These are phyloP conservation scores for Sporothrix pseudoabietina DNA, from an alignment of 2,329 filamentous ascomycete genomes.

Conservation along the genomic window DNA sequence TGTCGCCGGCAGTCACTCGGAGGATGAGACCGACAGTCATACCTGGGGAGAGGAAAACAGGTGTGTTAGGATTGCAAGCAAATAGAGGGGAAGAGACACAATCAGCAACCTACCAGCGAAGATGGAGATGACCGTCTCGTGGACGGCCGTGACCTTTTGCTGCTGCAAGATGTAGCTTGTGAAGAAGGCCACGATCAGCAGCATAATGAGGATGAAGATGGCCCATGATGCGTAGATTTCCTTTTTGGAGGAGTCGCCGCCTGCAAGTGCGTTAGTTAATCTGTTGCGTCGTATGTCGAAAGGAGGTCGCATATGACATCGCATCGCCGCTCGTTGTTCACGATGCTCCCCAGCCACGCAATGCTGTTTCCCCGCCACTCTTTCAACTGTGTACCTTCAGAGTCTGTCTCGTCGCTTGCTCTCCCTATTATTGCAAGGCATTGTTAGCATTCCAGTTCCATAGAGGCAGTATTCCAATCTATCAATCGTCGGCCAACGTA, in stretches of 20 bases:
- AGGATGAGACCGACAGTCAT: constrained; percentile 94
- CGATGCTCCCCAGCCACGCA: neutral
- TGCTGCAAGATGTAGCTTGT: constrained; percentile 96
- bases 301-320: neutral
- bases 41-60: constrained; percentile 54
- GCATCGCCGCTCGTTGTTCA: neutral
- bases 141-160: constrained; percentile 94
- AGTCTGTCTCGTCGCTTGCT: constrained; percentile 51
- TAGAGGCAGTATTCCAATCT: neutral
- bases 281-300: neutral
- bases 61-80: neutral
- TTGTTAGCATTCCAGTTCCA: constrained; percentile 5
- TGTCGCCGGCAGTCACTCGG: constrained; percentile 76
- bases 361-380: neutral
- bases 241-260: constrained; percentile 83
- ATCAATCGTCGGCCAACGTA: constrained; percentile 37
- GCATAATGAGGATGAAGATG: constrained; percentile 91
- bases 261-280: constrained; percentile 39
- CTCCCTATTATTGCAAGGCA: constrained; percentile 42
- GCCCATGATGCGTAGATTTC: constrained; percentile 97
- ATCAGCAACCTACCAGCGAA: constrained; percentile 71
- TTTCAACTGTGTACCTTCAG: constrained; percentile 46
- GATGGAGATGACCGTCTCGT: constrained; percentile 97
- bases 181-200: constrained; percentile 92
- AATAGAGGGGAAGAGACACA: neutral